Evolutionary conservation across 1,139 yeast genomes (phyloP), one percentile per base, ranked within the genome.

Genomic region (Protomyces inouyei): DNA sequence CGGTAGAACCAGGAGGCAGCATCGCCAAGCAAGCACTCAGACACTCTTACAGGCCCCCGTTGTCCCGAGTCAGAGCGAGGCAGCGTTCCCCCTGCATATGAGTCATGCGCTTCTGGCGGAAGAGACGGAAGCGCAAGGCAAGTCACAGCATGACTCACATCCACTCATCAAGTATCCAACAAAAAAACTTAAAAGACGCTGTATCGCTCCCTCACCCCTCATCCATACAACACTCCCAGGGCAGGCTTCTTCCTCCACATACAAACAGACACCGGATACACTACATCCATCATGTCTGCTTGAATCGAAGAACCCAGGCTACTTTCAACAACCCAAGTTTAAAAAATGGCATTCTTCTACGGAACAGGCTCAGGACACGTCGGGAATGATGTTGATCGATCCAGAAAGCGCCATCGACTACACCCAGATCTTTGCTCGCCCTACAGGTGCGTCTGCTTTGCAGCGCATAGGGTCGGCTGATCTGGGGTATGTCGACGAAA

Each of bases 351-450:
- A 59, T 59, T 52, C 52, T 59, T 52, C 53, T 52, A 52, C 54
- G 57, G 63, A 52, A 18, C 14, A 55, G 16, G 43, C 54, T 18
- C 48, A 25, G 25, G 28, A 16, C 43, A 59, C 40, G 52, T 52
- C 57, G 63, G 63, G 35, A 38, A 59, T 59, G 63, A 59, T 59
- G 63, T 59, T 51, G 63, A 59, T 59, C 52, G 63, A 59, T 59
- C 63, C 63, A 52, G 63, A 59, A 59, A 59, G 57, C 57, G 63
- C 63, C 43, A 51, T 52, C 53, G 63, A 59, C 57, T 59, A 52
- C 40, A 59, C 63, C 21, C 18, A 28, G 16, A 18, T 43, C 23
- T 43, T 43, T 16, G 48, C 48, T 6, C 21, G 48, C 23, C 48
- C 48, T 10, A 9, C 16, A 14, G 43, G 43, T 14, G 9, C 18